Evolutionary conservation across 2,329 filamentous ascomycete genomes (phyloP).

Genomic region (Chaetomium olivaceum): DNA sequence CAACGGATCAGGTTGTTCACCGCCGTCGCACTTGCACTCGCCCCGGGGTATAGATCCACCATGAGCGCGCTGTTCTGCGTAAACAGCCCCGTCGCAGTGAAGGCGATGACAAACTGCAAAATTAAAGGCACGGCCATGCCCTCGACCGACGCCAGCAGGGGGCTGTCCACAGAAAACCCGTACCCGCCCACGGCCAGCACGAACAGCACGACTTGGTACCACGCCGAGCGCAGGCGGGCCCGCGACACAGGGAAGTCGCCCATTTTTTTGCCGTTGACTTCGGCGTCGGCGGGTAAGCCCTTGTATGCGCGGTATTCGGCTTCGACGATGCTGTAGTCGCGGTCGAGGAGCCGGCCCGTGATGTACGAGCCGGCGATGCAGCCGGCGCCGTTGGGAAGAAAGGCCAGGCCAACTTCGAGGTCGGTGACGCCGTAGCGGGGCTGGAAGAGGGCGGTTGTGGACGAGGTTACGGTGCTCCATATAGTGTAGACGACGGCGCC

Average conservation of each 20-base stretch:
- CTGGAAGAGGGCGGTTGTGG: conserved; percentile 1
- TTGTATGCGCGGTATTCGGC: not conserved
- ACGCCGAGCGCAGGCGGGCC: not conserved
- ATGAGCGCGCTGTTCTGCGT: conserved; percentile 2
- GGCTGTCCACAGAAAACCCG: not conserved
- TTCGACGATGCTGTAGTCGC: not conserved
- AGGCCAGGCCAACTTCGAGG: not conserved
- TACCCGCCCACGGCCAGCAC: not conserved
- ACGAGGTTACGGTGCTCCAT: not conserved
- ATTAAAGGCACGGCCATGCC: not conserved
- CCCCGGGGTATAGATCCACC: not conserved
- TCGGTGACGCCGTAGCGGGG: not conserved
- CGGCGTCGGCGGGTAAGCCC: not conserved
- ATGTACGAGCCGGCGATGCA: not conserved
- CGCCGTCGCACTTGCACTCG: not conserved
- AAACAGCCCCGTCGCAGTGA: not conserved
- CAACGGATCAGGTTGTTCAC: not conserved
- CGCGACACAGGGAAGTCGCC: not conserved
- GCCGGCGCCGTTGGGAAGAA: not conserved
- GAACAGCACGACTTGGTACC: not conserved
- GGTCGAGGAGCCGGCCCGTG: not conserved
- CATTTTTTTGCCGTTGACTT: not conserved
- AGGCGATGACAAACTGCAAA: not conserved
- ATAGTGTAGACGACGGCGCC: conserved; percentile 3
- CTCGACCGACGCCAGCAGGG: not conserved